phyloP scores from a whole-genome alignment of 2,329 filamentous ascomycete genomes.

The Aureobasidium lini region DNA sequence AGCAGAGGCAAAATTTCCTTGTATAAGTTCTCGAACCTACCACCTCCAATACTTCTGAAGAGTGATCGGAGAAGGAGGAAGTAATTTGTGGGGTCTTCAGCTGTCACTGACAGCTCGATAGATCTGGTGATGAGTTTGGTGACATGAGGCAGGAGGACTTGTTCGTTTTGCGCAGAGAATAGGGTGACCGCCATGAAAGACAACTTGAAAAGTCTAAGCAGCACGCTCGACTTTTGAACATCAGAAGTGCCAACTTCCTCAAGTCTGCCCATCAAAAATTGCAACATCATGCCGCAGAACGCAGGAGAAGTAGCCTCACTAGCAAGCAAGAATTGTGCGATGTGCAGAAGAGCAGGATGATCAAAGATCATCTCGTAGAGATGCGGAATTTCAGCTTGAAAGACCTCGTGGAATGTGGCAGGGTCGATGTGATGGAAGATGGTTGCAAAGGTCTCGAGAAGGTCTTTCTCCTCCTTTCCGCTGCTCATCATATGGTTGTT shows the following conservation, averaged over 20 bases:
- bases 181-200: conserved; percentile 99
- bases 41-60: conserved; percentile 93
- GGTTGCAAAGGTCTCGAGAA: conserved; percentile 94
- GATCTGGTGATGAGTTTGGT: conserved; percentile 96
- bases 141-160: conserved; percentile 89
- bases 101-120: conserved; percentile 89
- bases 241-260: conserved; percentile 90
- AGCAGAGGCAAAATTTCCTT: conserved; percentile 94
- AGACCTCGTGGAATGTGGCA: conserved; percentile 96
- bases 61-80: conserved; percentile 87
- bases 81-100: conserved; percentile 97
- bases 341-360: conserved; percentile 85
- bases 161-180: conserved; percentile 90
- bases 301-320: conserved; percentile 96
- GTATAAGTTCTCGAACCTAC: conserved; percentile 94
- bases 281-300: conserved; percentile 95
- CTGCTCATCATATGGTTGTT: conserved; percentile 94
- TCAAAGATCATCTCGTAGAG: conserved; percentile 98
- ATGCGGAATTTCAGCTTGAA: conserved; percentile 92
- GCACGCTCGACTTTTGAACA: conserved; percentile 83
- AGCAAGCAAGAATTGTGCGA: conserved; percentile 97
- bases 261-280: conserved; percentile 95
- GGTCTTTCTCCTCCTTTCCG: conserved; percentile 91
- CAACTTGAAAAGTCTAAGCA: conserved; percentile 90
- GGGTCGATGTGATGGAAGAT: conserved; percentile 98